These are phyloP conservation scores for Verticillium nubilum DNA, from an alignment of 2,329 filamentous ascomycete species.

Conservation along the genomic window DNA sequence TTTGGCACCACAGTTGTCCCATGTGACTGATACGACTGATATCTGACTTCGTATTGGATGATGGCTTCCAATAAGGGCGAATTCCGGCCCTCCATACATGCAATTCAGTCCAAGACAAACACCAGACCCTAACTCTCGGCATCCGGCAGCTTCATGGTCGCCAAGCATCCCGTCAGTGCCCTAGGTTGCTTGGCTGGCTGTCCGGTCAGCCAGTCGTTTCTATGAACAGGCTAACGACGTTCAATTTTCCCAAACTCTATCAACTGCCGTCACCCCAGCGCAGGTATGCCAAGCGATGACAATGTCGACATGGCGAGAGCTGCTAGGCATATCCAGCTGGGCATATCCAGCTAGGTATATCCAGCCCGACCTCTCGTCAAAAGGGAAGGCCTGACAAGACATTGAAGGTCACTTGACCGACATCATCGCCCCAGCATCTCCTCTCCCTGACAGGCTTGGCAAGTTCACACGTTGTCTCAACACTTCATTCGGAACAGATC, in stretches of 20 bases:
- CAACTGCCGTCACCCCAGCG: neutral
- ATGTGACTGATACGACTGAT: too few relatives aligned
- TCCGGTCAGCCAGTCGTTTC: neutral
- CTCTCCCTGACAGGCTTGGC: neutral
- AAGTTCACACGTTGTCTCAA: neutral
- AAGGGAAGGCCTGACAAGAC: neutral
- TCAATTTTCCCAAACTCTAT: neutral
- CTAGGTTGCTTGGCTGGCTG: neutral
- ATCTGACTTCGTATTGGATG: too few relatives aligned
- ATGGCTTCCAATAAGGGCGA: too few relatives aligned
- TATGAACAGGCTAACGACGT: neutral
- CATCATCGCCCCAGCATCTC: neutral
- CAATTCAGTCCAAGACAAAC: neutral
- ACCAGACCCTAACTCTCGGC: too few relatives aligned
- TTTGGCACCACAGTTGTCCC: too few relatives aligned
- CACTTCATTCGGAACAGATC: neutral
- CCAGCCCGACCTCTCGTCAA: too few relatives aligned
- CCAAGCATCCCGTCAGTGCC: neutral
- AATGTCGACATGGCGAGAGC: neutral
- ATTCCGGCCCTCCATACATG: too few relatives aligned
- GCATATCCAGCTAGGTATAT: too few relatives aligned
- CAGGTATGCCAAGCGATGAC: neutral
- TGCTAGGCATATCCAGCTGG: too few relatives aligned
- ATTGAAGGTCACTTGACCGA: neutral
- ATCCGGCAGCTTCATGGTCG: neutral